These are phyloP conservation scores for Lichtheimia ramosa DNA, from an alignment of 371 early-diverging fungal species.

Conservation along the genomic window DNA sequence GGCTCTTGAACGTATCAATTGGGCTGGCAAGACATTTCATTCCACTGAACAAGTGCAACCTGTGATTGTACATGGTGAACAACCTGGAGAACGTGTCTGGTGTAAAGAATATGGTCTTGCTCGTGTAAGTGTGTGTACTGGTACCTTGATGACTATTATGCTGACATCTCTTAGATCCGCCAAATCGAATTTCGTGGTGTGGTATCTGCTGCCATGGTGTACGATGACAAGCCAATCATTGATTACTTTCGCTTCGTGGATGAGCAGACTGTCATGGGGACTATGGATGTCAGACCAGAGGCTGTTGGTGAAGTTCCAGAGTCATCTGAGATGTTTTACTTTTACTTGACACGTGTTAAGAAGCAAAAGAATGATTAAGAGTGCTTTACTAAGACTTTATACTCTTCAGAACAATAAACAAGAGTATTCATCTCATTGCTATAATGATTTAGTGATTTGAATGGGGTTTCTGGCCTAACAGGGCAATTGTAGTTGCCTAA, in stretches of 20 bases:
- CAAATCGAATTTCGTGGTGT: slow-evolving; percentile 11
- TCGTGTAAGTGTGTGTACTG: neutral
- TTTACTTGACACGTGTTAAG: slow-evolving; percentile 5
- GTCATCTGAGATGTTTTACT: slow-evolving; percentile 7
- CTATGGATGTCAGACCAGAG: neutral
- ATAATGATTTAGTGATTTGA: no score
- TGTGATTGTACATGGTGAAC: slow-evolving; percentile 6
- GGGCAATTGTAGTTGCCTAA: no score
- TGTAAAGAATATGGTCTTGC: slow-evolving; percentile 4
- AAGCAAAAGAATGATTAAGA: neutral
- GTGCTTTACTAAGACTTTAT: no score
- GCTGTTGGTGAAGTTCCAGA: neutral
- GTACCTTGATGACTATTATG: neutral
- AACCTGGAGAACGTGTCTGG: slow-evolving; percentile 3
- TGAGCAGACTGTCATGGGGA: slow-evolving; percentile 7
- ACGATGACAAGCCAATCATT: slow-evolving; percentile 8
- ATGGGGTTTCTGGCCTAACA: no score
- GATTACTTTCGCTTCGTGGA: slow-evolving; percentile 7
- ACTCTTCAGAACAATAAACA: no score
- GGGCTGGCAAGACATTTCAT: slow-evolving; percentile 12
- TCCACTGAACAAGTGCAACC: slow-evolving; percentile 3
- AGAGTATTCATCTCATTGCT: no score
- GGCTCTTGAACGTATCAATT: neutral
- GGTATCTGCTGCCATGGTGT: slow-evolving; percentile 9
- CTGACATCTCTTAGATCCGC: slow-evolving; percentile 6